A percentile compares a stretch with the other conserved stretches of the same genome.
These are phyloP conservation scores for Mycena kentingensis DNA, from an alignment of 768 basidiomycete species.

Conservation along the genomic window DNA sequence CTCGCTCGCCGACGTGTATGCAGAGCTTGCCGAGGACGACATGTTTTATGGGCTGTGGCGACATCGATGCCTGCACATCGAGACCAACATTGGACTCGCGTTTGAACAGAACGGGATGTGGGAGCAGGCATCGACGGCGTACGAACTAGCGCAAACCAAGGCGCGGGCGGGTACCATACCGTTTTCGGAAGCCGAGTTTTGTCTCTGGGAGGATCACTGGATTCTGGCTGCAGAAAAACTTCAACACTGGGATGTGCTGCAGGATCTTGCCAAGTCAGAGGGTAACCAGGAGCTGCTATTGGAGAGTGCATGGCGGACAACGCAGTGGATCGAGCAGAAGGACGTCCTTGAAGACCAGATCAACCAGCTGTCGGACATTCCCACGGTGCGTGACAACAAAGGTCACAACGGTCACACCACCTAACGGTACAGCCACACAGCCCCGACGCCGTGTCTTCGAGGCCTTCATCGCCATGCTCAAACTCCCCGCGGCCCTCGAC, in stretches of 20 bases:
- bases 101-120: constrained; percentile 98
- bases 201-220: constrained; percentile 99
- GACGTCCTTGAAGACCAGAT: constrained; percentile 83
- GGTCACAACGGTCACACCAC: too few relatives aligned
- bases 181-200: constrained; percentile 94
- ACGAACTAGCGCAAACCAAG: constrained; percentile 88
- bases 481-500: constrained; percentile 76
- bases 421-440: too few relatives aligned
- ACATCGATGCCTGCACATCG: constrained; percentile 80
- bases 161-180: constrained; percentile 80
- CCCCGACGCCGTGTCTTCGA: constrained; percentile 98
- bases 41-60: constrained; percentile 97
- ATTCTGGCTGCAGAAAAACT: constrained; percentile 92
- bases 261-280: constrained; percentile 87
- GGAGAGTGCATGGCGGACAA: constrained; percentile 93
- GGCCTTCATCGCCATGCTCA: constrained; percentile 87
- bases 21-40: constrained; percentile 94
- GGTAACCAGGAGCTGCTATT: constrained; percentile 89
- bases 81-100: constrained; percentile 85
- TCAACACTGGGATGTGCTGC: constrained; percentile 95
- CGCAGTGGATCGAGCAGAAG: constrained; percentile 85
- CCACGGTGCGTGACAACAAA: constrained; percentile 50
- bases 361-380: constrained; percentile 75
- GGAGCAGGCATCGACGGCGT: constrained; percentile 85
- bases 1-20: constrained; percentile 92